Evolutionary conservation across 495 filamentous ascomycete genomes (phyloP).

Genomic region (Neurospora africana): DNA sequence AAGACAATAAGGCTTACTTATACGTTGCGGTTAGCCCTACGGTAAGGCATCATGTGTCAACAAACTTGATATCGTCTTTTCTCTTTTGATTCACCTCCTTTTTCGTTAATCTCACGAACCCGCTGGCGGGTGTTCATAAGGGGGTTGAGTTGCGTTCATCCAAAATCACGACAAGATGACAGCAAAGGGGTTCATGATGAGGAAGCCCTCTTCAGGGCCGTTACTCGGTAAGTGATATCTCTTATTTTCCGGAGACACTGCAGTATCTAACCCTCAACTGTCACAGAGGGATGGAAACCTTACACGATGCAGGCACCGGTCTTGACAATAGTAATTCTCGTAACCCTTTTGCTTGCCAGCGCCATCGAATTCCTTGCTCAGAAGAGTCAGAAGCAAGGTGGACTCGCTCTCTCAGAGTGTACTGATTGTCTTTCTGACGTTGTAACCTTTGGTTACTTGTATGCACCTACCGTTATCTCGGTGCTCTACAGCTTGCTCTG

Average conservation of each 20-base stretch:
- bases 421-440: constrained; percentile 15
- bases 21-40: neutral
- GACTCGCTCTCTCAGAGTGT: constrained; percentile 23
- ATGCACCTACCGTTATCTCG: constrained; percentile 31
- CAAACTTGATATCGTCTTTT: too few relatives aligned
- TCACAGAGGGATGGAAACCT: constrained; percentile 29
- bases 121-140: too few relatives aligned
- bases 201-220: too few relatives aligned
- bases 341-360: constrained; percentile 17
- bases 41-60: too few relatives aligned
- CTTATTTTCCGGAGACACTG: too few relatives aligned
- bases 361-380: constrained; percentile 22
- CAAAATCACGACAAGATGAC: too few relatives aligned
- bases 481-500: constrained; percentile 35
- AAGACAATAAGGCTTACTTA: neutral
- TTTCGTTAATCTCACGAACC: too few relatives aligned
- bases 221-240: too few relatives aligned
- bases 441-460: constrained; percentile 24
- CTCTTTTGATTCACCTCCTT: too few relatives aligned
- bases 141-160: too few relatives aligned
- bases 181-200: too few relatives aligned
- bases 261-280: too few relatives aligned
- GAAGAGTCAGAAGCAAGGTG: constrained; percentile 17
- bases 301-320: constrained; percentile 21
- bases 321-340: constrained; percentile 13